Percentiles rank a stretch among this genome's conserved stretches.
Evolutionary conservation across 176 grass and related monocot species (phyloP).

Genomic region (Alloteropsis semialata): DNA sequence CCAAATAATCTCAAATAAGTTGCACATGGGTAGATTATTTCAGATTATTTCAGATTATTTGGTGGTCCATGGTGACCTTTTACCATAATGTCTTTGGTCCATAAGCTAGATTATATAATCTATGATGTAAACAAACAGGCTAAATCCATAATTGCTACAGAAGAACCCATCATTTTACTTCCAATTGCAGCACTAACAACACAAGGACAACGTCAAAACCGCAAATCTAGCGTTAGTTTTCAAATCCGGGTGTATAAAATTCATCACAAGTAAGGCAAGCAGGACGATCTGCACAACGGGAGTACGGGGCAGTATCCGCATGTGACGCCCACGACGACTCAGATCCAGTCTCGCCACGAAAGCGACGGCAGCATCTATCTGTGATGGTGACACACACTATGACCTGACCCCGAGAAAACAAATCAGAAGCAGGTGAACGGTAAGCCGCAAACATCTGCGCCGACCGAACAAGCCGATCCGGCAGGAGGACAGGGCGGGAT

Average conservation of each 20-base stretch:
- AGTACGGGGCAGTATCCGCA: not conserved
- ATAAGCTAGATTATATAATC: no score
- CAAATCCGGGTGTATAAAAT: not conserved
- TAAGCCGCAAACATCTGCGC: not conserved
- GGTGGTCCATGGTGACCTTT: no score
- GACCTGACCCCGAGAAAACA: not conserved
- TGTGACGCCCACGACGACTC: not conserved
- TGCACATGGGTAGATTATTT: no score
- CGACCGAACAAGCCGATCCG: constrained; percentile 19
- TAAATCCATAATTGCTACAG: not conserved
- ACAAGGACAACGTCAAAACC: not conserved
- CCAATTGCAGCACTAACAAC: constrained; percentile 2
- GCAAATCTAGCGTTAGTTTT: not conserved
- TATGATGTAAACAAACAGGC: no score
- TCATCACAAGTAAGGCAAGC: constrained; percentile 4
- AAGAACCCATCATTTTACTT: not conserved
- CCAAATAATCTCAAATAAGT: no score
- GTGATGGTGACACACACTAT: constrained; percentile 9
- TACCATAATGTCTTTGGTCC: no score
- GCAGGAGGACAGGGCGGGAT: constrained; percentile 1
- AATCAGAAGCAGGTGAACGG: constrained; percentile 14
- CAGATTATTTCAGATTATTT: no score
- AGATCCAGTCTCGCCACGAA: constrained; percentile 37
- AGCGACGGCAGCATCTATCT: constrained; percentile 14
- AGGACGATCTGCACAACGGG: constrained; percentile 15